Evolutionary conservation across 179 eudicot genomes (phyloP).

Genomic region (Heliamphora pulchella): DNA sequence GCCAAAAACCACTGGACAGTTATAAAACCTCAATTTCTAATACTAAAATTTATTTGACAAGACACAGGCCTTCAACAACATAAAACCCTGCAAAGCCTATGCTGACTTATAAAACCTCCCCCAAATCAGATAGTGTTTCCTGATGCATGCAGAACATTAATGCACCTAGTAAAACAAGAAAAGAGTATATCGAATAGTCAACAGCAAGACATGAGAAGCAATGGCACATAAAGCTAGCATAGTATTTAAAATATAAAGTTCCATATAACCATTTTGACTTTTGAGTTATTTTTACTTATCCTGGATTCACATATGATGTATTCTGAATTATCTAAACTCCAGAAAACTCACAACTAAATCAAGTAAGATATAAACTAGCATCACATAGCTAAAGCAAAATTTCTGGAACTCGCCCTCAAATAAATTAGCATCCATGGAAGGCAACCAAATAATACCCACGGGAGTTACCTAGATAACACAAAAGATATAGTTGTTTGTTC

Average conservation of each 20-base stretch:
- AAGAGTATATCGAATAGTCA: not conserved
- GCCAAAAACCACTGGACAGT: not conserved
- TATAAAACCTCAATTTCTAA: too few species aligned
- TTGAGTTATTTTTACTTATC: not conserved
- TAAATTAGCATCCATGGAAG: not conserved
- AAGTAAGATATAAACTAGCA: not conserved
- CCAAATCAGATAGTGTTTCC: not conserved
- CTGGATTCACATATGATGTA: not conserved
- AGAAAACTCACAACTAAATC: not conserved
- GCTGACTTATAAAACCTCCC: not conserved
- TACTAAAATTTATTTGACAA: too few species aligned
- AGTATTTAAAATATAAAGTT: too few species aligned
- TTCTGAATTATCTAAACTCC: not conserved
- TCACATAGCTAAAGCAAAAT: not conserved
- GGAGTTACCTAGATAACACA: too few species aligned
- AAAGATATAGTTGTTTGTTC: too few species aligned
- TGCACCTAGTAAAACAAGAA: not conserved
- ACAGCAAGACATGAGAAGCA: not conserved
- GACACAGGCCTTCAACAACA: too few species aligned
- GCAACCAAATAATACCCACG: too few species aligned
- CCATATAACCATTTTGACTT: not conserved
- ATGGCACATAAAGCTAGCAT: not conserved
- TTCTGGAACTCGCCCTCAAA: not conserved
- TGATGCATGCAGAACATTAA: constrained; percentile 1
- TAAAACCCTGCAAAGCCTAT: not conserved